Conservation (phyloP, 805 yeast species). For the Sugiyamaella lignohabitans region DNA sequence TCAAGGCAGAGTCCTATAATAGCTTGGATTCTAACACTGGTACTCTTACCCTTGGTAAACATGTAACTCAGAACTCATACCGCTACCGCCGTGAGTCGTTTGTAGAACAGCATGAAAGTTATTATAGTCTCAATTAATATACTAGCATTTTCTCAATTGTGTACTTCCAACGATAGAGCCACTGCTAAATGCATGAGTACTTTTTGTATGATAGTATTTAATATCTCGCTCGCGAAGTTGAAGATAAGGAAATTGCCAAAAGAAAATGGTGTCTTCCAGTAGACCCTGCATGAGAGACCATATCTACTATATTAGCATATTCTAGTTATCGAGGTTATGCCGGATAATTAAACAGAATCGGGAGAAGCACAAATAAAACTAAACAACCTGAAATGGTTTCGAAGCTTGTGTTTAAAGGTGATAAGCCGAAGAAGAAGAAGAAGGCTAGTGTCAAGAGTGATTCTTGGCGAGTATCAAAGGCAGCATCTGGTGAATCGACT, state of each 20-base stretch:
- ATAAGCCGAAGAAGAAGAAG: slow-evolving; percentile 22
- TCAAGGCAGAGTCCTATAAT: slow-evolving; percentile 8
- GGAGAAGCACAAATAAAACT: too few species aligned
- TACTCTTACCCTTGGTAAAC: background rate
- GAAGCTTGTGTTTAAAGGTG: slow-evolving; percentile 35
- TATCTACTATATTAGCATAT: too few species aligned
- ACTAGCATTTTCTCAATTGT: background rate
- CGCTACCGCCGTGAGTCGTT: slow-evolving; percentile 16
- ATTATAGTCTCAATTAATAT: slow-evolving; percentile 9
- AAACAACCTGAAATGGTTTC: slow-evolving; percentile 29
- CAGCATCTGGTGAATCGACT: background rate
- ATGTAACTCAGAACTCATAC: slow-evolving; percentile 1
- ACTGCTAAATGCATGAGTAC: too few species aligned
- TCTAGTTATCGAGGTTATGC: too few species aligned
- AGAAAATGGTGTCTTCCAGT: too few species aligned
- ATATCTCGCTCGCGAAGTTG: too few species aligned
- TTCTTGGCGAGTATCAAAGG: background rate
- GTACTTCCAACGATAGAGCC: too few species aligned
- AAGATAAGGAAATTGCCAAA: too few species aligned
- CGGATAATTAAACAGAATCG: too few species aligned
- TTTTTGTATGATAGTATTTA: too few species aligned
- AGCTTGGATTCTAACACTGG: background rate
- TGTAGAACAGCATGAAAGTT: slow-evolving; percentile 16
- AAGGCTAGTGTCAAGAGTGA: background rate
- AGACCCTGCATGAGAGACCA: too few species aligned